phyloP scores from a whole-genome alignment of 2,329 filamentous ascomycete genomes.

The Zymoseptoria crescenta region DNA sequence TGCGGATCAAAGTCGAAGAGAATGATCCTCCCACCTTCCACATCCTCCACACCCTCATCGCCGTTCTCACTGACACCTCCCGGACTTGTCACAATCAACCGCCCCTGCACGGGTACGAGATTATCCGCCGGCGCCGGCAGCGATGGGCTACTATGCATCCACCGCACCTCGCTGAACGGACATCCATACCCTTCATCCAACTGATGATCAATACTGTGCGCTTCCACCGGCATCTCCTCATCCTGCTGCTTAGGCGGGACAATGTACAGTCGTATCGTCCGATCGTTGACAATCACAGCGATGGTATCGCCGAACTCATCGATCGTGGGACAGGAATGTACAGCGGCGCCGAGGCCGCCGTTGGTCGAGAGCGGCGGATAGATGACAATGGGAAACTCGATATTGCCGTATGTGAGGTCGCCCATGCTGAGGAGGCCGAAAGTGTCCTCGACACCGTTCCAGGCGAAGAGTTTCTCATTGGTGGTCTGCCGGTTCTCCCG shows the following conservation, averaged over 20 bases:
- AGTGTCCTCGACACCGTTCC: conserved; percentile 32
- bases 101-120: conserved; percentile 24
- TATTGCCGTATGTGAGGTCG: conserved; percentile 30
- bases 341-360: conserved; percentile 31
- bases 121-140: conserved; percentile 21
- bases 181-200: conserved; percentile 32
- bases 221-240: conserved; percentile 25
- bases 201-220: conserved; percentile 33
- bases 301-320: conserved; percentile 32
- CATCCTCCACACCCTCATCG: conserved; percentile 28
- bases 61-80: conserved; percentile 26
- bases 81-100: conserved; percentile 31
- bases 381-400: conserved; percentile 33
- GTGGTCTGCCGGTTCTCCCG: conserved; percentile 23
- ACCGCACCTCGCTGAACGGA: conserved; percentile 30
- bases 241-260: conserved; percentile 26
- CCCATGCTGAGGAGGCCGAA: conserved; percentile 30
- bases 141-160: conserved; percentile 28
- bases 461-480: conserved; percentile 31
- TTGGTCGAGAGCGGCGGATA: conserved; percentile 31
- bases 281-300: conserved; percentile 33
- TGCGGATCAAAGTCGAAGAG: conserved; percentile 23
- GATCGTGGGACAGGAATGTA: conserved; percentile 29
- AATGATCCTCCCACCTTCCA: conserved; percentile 32
- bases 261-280: conserved; percentile 30